Base-by-base conservation (phyloP, 1,284 basidiomycete species). In the Spongispora temasekensis region DNA sequence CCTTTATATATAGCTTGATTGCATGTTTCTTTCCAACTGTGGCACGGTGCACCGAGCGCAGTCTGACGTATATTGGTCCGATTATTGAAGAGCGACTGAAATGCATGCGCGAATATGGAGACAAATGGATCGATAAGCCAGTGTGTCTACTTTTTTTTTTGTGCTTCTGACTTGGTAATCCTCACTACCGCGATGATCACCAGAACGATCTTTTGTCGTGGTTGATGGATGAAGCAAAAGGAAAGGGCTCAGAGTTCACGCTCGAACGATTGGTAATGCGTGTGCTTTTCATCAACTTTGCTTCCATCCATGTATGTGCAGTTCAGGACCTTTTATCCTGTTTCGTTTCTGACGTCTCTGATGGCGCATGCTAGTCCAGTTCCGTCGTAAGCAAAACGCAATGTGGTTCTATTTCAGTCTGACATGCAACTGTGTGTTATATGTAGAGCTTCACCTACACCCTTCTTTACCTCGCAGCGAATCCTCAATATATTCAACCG, bases 161-260 rank as follows among this genome's bases (percentile, higher is more conserved):
- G 69, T 67, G 56, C 2, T 17, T n/a, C 15, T 34, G 59, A n/a
- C 56, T 4, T 37, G 13, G 3, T 2, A 21, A n/a, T 5, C 31
- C 34, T 48, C n/a, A 19, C 34, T 30, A n/a, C n/a, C n/a, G n/a
- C n/a, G n/a, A n/a, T n/a, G n/a, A n/a, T n/a, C n/a, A n/a, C n/a
- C n/a, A 58, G 57, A 54, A 58, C 6, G 52, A 58, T 12, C 17
- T 77, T 55, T 63, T 84, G 13, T 72, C 70, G 57, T 83, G 81
- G 81, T 58, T 82, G 21, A 70, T 82, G 60, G 77, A 81, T 25
- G 71, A 69, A 12, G 72, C 75, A 5, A 64, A 69, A 12, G 72
- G 75, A 5, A 64, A 72, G 9, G 73, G 68, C 10, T 64, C 72
- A 4, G 71, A 79, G 48, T 69, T 63, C 5, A 40, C 67, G 0